Evolutionary conservation across 2,329 filamentous ascomycete species (phyloP), one percentile per base, ranked within the genome.

Genomic region (Paracorniculantispora psalliotae): DNA sequence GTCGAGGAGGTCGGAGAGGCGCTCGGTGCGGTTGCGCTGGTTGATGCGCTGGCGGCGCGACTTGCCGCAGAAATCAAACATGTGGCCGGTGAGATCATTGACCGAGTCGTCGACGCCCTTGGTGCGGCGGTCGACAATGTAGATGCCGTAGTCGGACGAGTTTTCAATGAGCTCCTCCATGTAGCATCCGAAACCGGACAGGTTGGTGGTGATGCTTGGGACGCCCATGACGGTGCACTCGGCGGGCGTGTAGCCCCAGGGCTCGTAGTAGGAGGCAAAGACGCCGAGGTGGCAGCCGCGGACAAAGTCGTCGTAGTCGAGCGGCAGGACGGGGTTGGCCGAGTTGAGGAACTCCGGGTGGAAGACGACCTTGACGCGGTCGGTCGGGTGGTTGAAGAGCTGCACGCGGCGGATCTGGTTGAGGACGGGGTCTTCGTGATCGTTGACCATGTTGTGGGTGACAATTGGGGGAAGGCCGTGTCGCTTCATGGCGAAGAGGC

Each of bases 111-210:
- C 94, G 1, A 99, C 89, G 28, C 92, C 93, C 83, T 97, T 97
- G 77, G 86, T 89, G 51, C 94, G 87, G 59, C 94, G 90, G 72
- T 99, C 94, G 48, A 99, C 92, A 73, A 99, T 97, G 80, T 97
- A 97, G 75, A 99, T 97, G 65, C 94, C 94, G 70, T 99, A 97
- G 75, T 99, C 94, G 64, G 89, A 90, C 43, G 93, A 96, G 75
- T 97, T 97, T 76, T 97, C 93, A 65, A 99, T 97, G 66, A 97
- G 78, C 75, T 97, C 94, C 75, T 99, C 94, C 94, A 99, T 99
- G 75, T 99, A 97, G 76, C 94, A 97, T 52, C 94, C 94, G 69
- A 99, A 99, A 21, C 94, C 94, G 7, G 94, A 97, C 47, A 99
- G 79, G 75, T 99, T 99, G 28, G 93, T 97, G 12, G 94, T 97